Conservation (phyloP, 352 stramenopile species). For the Blastocystis sp. region DNA sequence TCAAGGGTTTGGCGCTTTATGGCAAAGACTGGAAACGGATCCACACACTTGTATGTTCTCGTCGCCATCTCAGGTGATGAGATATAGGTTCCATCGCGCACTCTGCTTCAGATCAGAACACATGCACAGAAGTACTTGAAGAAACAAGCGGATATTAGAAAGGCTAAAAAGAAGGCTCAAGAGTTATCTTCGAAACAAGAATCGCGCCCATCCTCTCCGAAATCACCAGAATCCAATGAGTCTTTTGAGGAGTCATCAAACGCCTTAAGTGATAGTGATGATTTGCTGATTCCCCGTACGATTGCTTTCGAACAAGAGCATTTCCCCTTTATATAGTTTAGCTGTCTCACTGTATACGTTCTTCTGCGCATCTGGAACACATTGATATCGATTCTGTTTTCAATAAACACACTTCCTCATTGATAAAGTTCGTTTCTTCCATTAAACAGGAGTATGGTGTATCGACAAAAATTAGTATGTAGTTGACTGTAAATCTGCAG, state of each 20-base stretch:
- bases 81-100: slow-evolving; percentile 34
- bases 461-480: no score
- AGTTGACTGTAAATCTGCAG: no score
- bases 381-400: no score
- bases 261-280: not conserved
- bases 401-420: no score
- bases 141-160: slow-evolving; percentile 71
- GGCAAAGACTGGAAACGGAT: slow-evolving; percentile 81
- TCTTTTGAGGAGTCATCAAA: not conserved
- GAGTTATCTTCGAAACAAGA: not conserved
- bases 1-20: slow-evolving; percentile 75
- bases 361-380: no score
- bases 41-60: not conserved
- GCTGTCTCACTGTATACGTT: no score
- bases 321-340: no score
- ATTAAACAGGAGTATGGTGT: no score
- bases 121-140: slow-evolving; percentile 82
- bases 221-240: not conserved
- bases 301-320: not conserved
- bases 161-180: not conserved
- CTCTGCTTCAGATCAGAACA: slow-evolving; percentile 78
- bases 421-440: no score
- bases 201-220: not conserved
- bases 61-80: not conserved
- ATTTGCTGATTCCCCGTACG: not conserved